Percentiles rank a stretch among this genome's conserved stretches.
Conservation (phyloP, 208 protist genomes). For the Herpetomonas samuelpessoai region DNA sequence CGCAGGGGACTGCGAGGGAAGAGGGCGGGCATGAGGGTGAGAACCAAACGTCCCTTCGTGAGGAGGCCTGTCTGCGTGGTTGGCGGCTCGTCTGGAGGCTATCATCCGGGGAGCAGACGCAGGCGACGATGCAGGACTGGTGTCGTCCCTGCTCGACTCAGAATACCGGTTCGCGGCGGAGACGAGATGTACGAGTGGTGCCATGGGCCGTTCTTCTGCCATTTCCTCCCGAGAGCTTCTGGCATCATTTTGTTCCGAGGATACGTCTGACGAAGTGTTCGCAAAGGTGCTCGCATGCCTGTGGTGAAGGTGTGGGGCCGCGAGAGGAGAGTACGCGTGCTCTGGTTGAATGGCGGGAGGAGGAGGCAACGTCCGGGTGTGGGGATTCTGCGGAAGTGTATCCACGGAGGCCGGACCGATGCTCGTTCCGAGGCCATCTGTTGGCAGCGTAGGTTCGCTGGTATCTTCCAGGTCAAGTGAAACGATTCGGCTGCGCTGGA, state of each 20-base stretch:
- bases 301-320: background rate
- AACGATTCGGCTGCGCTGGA: background rate
- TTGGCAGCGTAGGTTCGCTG: background rate
- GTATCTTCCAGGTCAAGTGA: no score
- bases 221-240: background rate
- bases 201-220: background rate
- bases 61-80: no score
- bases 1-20: no score
- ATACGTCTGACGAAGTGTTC: background rate
- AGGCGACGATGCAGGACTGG: no score
- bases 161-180: no score
- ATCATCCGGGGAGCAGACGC: no score
- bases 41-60: no score
- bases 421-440: background rate
- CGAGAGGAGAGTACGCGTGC: background rate
- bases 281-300: background rate
- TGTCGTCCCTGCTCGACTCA: no score
- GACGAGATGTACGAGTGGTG: no score
- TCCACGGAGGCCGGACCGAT: background rate
- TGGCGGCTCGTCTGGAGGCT: no score
- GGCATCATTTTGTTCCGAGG: background rate
- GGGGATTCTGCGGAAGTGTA: background rate
- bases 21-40: no score
- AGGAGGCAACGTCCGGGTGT: background rate
- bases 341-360: background rate